A percentile compares a stretch with the other conserved stretches of the same genome.
phyloP scores from a whole-genome alignment of 495 filamentous ascomycete genomes.

The Xylaria scruposa region DNA sequence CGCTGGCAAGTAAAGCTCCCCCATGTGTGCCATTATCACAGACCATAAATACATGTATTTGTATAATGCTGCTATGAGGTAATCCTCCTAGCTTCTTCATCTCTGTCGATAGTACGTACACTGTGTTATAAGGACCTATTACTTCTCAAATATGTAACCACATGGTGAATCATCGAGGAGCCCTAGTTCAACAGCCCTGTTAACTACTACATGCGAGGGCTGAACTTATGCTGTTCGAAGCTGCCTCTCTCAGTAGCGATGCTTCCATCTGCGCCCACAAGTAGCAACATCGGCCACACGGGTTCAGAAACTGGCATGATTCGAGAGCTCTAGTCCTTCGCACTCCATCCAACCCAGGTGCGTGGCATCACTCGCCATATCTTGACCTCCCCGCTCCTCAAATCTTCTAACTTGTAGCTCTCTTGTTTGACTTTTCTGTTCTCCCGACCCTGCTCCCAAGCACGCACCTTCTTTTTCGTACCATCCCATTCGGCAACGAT shows the following conservation, averaged over 20 bases:
- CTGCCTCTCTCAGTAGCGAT: constrained; percentile 17
- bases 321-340: constrained; percentile 37
- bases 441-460: constrained; percentile 94
- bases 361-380: constrained; percentile 96
- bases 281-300: constrained; percentile 26
- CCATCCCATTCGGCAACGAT: constrained; percentile 99
- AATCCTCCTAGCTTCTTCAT: background rate
- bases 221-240: constrained; percentile 21
- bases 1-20: background rate
- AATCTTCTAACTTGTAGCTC: constrained; percentile 89
- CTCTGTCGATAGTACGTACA: constrained; percentile 8
- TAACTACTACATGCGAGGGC: constrained; percentile 18
- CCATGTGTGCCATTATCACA: background rate
- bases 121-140: constrained; percentile 1
- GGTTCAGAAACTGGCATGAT: constrained; percentile 17
- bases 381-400: constrained; percentile 93
- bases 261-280: constrained; percentile 18
- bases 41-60: constrained; percentile 2
- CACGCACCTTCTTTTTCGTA: constrained; percentile 95
- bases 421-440: constrained; percentile 93
- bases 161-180: background rate
- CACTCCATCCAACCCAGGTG: constrained; percentile 88
- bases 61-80: background rate
- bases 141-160: constrained; percentile 18
- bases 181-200: background rate